phyloP scores from a whole-genome alignment of 305 asterid genomes.

The Petunia hybrid region DNA sequence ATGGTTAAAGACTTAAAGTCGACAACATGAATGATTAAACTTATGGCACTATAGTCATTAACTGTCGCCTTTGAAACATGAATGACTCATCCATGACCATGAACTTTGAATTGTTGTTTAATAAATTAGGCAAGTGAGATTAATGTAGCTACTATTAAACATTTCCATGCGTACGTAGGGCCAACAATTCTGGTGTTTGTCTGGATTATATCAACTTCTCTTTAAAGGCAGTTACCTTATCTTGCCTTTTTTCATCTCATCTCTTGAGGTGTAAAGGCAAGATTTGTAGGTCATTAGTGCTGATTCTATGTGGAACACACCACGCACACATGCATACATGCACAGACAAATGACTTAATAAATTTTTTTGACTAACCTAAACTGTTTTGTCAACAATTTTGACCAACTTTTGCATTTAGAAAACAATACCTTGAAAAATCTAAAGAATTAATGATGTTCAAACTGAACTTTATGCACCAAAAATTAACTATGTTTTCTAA shows the following conservation, averaged over 20 bases:
- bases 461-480: background rate
- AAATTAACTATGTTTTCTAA: background rate
- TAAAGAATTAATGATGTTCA: background rate
- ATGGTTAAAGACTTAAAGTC: background rate
- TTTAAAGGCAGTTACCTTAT: background rate
- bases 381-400: background rate
- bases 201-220: conserved; percentile 1
- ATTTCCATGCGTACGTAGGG: conserved; percentile 6
- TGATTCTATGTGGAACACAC: background rate
- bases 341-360: background rate
- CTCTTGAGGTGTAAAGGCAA: background rate
- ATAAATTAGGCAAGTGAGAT: background rate
- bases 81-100: background rate
- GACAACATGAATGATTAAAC: background rate
- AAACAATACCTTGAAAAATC: background rate
- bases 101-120: background rate
- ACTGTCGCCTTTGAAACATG: conserved; percentile 2
- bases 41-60: background rate
- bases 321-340: no score
- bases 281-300: background rate
- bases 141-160: background rate
- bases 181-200: conserved; percentile 2
- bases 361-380: background rate
- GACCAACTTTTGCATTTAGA: conserved; percentile 20
- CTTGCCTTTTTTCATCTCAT: background rate